Percentiles rank a stretch among this genome's conserved stretches.
Evolutionary conservation across 306 rosid genomes (phyloP).

Genomic region (Quercus engelmannii): DNA sequence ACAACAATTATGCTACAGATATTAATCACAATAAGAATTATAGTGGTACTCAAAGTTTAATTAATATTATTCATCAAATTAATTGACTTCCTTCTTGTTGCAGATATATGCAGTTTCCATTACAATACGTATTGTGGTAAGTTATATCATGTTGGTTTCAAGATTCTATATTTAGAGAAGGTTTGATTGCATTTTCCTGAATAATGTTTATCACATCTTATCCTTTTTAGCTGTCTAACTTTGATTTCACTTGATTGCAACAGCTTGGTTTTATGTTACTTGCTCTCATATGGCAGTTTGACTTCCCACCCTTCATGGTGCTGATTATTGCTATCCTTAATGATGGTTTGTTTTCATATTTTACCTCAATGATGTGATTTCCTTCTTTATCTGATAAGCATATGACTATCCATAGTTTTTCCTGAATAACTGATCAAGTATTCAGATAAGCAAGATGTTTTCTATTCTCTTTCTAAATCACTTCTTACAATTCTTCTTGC

Average conservation of each 20-base stretch:
- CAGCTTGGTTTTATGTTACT: constrained; percentile 93
- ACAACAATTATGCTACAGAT: not conserved
- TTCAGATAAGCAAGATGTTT: not conserved
- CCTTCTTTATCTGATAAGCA: not conserved
- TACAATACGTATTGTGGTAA: constrained; percentile 89
- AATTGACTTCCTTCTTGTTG: constrained; percentile 16
- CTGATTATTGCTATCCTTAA: constrained; percentile 84
- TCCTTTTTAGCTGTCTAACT: constrained; percentile 13
- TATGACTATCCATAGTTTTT: not conserved
- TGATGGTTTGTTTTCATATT: constrained; percentile 49
- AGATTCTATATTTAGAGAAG: not conserved
- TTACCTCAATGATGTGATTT: not conserved
- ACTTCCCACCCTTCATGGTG: constrained; percentile 95
- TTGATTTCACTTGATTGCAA: constrained; percentile 10
- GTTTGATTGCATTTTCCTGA: not conserved
- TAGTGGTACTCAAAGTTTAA: not conserved
- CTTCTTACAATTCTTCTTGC: not conserved
- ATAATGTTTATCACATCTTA: not conserved
- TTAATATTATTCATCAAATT: not conserved
- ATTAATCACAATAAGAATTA: not conserved
- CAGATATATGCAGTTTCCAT: constrained; percentile 92
- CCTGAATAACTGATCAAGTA: not conserved
- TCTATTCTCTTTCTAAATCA: not conserved
- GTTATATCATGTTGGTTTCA: constrained; percentile 12
- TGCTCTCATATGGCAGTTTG: constrained; percentile 84